phyloP scores from a whole-genome alignment of 129 eudicot species.

The Arctium minus region DNA sequence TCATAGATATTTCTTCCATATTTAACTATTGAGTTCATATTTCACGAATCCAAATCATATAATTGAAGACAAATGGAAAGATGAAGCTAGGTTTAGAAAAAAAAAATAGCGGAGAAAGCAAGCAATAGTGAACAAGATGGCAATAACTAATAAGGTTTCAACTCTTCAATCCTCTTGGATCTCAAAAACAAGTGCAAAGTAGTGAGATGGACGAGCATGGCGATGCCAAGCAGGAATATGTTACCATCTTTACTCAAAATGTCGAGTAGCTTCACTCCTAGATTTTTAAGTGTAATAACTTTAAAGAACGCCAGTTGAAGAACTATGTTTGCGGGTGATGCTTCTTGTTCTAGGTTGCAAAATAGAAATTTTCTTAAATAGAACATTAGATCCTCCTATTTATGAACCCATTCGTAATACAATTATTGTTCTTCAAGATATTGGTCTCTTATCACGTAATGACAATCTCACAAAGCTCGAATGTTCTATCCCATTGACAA shows the following conservation, averaged over 20 bases:
- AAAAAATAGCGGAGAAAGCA: too few species aligned
- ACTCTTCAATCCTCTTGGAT: slow-evolving; percentile 92
- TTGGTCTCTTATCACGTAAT: slow-evolving; percentile 70
- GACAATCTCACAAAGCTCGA: slow-evolving; percentile 83
- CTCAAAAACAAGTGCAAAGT: slow-evolving; percentile 95
- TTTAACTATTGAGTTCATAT: too few species aligned
- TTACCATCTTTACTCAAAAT: slow-evolving; percentile 86
- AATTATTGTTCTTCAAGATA: slow-evolving; percentile 70
- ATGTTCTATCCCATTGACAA: slow-evolving; percentile 65
- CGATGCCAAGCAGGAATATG: slow-evolving; percentile 93
- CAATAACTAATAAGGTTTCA: slow-evolving; percentile 53
- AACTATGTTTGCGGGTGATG: slow-evolving; percentile 90
- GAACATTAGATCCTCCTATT: slow-evolving; percentile 90
- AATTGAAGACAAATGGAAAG: too few species aligned
- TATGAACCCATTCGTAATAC: slow-evolving; percentile 76
- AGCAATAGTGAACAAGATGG: too few species aligned
- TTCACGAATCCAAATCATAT: too few species aligned
- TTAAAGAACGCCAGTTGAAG: slow-evolving; percentile 86
- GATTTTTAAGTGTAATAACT: slow-evolving; percentile 93
- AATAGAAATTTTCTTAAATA: slow-evolving; percentile 69
- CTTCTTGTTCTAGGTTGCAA: slow-evolving; percentile 70
- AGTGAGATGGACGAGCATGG: slow-evolving; percentile 96
- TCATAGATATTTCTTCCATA: too few species aligned
- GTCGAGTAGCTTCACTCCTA: slow-evolving; percentile 71
- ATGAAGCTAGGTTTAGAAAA: too few species aligned